A percentile compares a stretch with the other conserved stretches of the same genome.
phyloP scores from a whole-genome alignment of 345 rosid species.

The Hibiscus trionum region DNA sequence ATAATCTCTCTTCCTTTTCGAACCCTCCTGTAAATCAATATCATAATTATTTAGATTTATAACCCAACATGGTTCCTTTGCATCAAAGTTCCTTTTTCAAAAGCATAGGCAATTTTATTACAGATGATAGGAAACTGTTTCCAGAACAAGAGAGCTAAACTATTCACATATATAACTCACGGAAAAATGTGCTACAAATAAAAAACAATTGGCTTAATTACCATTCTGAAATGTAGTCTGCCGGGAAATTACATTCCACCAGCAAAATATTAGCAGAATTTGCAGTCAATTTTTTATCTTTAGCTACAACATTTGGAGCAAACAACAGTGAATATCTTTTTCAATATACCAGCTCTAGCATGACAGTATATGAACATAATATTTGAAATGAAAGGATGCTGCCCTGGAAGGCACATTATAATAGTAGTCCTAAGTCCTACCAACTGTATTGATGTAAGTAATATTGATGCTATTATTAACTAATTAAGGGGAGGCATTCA shows the following conservation, averaged over 20 bases:
- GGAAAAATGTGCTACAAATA: neutral
- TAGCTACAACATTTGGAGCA: neutral
- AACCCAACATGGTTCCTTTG: neutral
- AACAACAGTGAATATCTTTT: neutral
- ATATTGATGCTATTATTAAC: neutral
- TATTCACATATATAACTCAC: neutral
- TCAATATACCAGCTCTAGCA: neutral
- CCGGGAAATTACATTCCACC: neutral
- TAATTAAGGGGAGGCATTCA: neutral
- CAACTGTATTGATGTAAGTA: neutral
- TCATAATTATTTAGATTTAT: neutral
- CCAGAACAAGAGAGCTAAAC: neutral
- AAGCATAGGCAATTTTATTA: neutral
- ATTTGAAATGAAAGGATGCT: neutral
- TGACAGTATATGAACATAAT: neutral
- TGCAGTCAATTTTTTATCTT: neutral
- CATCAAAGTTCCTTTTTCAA: neutral
- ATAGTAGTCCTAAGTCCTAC: neutral
- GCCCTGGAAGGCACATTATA: neutral
- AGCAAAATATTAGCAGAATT: neutral
- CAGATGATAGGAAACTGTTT: neutral
- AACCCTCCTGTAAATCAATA: conserved; percentile 40
- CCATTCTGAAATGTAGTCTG: neutral
- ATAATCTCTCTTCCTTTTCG: conserved; percentile 58
- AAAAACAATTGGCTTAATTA: neutral